These are phyloP conservation scores for Cystobasidium ongulense DNA, from an alignment of 768 basidiomycete species.

Conservation along the genomic window DNA sequence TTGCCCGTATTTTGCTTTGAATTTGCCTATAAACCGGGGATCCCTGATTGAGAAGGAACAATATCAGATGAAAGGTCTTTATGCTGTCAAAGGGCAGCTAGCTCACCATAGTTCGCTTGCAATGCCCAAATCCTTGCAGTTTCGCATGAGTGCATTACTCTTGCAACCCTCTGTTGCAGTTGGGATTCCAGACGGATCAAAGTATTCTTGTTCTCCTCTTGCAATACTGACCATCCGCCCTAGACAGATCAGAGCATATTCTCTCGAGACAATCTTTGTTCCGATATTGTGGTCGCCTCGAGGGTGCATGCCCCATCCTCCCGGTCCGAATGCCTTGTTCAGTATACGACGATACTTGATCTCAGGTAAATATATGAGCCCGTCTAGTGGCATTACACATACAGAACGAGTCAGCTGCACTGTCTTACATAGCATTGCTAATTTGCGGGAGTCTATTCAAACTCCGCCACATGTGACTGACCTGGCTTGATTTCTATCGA, in stretches of 20 bases:
- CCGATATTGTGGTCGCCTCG: slow-evolving; percentile 83
- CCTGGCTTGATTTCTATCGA: slow-evolving; percentile 95
- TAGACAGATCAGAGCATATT: slow-evolving; percentile 87
- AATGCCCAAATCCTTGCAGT: slow-evolving; percentile 91
- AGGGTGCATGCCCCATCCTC: slow-evolving; percentile 93
- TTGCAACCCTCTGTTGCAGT: slow-evolving; percentile 93
- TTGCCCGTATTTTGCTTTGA: slow-evolving; percentile 71
- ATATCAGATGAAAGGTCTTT: background rate
- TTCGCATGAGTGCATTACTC: slow-evolving; percentile 93
- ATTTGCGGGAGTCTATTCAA: background rate
- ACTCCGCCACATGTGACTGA: slow-evolving; percentile 46
- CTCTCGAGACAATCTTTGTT: slow-evolving; percentile 76
- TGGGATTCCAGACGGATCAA: slow-evolving; percentile 77
- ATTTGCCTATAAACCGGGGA: slow-evolving; percentile 86
- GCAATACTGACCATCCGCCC: slow-evolving; percentile 88
- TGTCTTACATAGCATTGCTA: background rate
- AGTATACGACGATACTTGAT: slow-evolving; percentile 89
- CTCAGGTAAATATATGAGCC: slow-evolving; percentile 87
- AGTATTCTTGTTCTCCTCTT: slow-evolving; percentile 93
- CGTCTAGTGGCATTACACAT: slow-evolving; percentile 54
- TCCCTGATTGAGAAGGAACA: slow-evolving; percentile 55
- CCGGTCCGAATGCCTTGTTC: slow-evolving; percentile 90
- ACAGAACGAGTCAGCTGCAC: background rate
- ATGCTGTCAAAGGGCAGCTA: background rate
- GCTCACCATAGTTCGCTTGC: slow-evolving; percentile 89